phyloP scores from a whole-genome alignment of 768 basidiomycete species.

The Tephrocybe sp. region DNA sequence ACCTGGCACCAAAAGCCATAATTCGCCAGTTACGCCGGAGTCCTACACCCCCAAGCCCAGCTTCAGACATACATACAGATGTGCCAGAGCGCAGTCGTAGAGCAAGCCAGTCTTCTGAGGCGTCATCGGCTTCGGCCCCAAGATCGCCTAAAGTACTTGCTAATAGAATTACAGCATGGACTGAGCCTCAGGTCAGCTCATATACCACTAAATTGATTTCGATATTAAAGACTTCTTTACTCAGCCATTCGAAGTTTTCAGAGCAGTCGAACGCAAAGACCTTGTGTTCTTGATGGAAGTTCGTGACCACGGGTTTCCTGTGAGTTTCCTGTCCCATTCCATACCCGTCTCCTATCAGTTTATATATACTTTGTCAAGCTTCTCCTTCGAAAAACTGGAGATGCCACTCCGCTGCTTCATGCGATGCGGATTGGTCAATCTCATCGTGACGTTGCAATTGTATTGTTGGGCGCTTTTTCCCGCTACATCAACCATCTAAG shows the following conservation, averaged over 20 bases:
- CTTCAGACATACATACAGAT: slow-evolving; percentile 17
- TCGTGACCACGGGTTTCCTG: slow-evolving; percentile 77
- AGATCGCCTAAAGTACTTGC: slow-evolving; percentile 12
- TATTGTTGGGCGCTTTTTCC: slow-evolving; percentile 88
- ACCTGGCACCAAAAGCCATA: slow-evolving; percentile 55
- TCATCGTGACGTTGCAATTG: slow-evolving; percentile 81
- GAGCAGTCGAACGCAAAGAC: slow-evolving; percentile 85
- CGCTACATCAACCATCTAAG: slow-evolving; percentile 89
- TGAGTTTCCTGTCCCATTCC: slow-evolving; percentile 33
- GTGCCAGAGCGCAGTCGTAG: slow-evolving; percentile 16
- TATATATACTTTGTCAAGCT: slow-evolving; percentile 44
- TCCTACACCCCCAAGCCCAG: slow-evolving; percentile 34
- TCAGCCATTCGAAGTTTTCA: slow-evolving; percentile 63
- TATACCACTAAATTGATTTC: neutral
- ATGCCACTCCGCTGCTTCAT: slow-evolving; percentile 87
- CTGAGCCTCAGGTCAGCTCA: slow-evolving; percentile 49
- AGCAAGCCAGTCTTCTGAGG: slow-evolving; percentile 22
- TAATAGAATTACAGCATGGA: slow-evolving; percentile 35
- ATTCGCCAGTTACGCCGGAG: slow-evolving; percentile 51
- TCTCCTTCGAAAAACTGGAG: slow-evolving; percentile 81
- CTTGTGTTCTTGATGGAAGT: slow-evolving; percentile 82
- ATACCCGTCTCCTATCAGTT: neutral
- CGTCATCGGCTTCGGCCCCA: slow-evolving; percentile 17
- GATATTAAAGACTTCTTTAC: neutral
- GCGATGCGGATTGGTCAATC: slow-evolving; percentile 80